phyloP scores from a whole-genome alignment of 208 protist genomes.

The Cochliopodium minus region DNA sequence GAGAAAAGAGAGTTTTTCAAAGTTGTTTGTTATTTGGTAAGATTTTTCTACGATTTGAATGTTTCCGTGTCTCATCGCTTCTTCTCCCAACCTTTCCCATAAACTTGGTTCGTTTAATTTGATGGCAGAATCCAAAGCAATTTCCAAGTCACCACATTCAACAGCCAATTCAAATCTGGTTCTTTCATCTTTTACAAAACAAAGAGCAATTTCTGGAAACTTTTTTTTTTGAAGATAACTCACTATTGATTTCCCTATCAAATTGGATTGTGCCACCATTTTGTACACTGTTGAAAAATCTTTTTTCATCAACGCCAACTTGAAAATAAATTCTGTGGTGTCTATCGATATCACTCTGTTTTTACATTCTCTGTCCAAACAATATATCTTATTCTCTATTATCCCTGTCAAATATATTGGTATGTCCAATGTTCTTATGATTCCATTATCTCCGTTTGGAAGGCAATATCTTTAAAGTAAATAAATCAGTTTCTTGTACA shows the following conservation, averaged over 20 bases:
- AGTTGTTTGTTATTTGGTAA: conserved; percentile 72
- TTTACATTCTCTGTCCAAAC: conserved; percentile 67
- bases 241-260: conserved; percentile 86
- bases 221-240: conserved; percentile 91
- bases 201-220: conserved; percentile 84
- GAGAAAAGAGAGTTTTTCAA: conserved; percentile 69
- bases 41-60: conserved; percentile 78
- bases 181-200: conserved; percentile 88
- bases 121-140: conserved; percentile 55
- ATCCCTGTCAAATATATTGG: conserved; percentile 79
- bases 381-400: conserved; percentile 55
- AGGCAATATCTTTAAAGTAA: conserved; percentile 44
- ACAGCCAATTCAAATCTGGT: conserved; percentile 89
- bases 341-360: conserved; percentile 63
- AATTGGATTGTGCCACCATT: conserved; percentile 67
- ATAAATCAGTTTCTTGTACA: conserved; percentile 8
- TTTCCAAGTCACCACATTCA: conserved; percentile 88
- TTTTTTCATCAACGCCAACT: conserved; percentile 71
- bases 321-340: conserved; percentile 81
- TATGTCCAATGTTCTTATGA: conserved; percentile 81
- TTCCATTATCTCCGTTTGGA: conserved; percentile 75
- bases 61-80: conserved; percentile 78
- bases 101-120: conserved; percentile 64
- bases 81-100: conserved; percentile 71
- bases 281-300: conserved; percentile 71